Evolutionary conservation across 2,329 filamentous ascomycete species (phyloP).

Genomic region (Cephalotrichum gorgonifer): DNA sequence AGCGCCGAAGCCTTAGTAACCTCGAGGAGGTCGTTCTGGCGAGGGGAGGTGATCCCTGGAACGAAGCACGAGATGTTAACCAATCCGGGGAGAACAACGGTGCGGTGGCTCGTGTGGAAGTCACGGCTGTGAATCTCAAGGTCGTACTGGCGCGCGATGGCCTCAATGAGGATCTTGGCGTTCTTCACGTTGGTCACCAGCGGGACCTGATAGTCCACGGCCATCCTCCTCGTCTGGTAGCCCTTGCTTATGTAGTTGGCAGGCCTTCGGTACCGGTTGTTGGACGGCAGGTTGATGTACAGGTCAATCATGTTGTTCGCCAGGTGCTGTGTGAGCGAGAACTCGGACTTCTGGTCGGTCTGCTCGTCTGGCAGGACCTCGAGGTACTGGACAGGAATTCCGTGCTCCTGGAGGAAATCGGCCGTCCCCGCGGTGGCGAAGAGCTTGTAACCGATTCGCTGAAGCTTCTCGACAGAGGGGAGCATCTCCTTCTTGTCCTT

Average conservation of each 20-base stretch:
- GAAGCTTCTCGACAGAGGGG: conserved; percentile 79
- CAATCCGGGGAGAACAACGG: conserved; percentile 61
- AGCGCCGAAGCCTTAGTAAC: conserved; percentile 66
- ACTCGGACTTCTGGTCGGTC: conserved; percentile 85
- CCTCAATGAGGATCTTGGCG: conserved; percentile 92
- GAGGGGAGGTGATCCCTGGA: conserved; percentile 55
- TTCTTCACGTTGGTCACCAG: conserved; percentile 99
- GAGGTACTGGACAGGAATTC: conserved; percentile 84
- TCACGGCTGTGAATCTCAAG: conserved; percentile 76
- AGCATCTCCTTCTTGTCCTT: conserved; percentile 98
- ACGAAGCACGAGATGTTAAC: conserved; percentile 76
- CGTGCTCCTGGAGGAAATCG: conserved; percentile 90
- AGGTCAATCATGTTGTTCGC: conserved; percentile 97
- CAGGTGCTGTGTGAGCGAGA: conserved; percentile 91
- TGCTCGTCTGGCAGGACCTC: conserved; percentile 72
- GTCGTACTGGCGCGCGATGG: conserved; percentile 80
- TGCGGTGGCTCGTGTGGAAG: conserved; percentile 82
- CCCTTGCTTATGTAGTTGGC: conserved; percentile 99
- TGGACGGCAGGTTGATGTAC: conserved; percentile 99
- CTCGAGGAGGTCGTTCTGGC: conserved; percentile 56
- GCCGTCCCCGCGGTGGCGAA: conserved; percentile 95
- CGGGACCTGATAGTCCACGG: conserved; percentile 92
- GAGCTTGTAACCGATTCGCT: conserved; percentile 86
- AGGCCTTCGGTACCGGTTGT: conserved; percentile 90
- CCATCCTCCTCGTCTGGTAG: conserved; percentile 94